Conservation (phyloP, 176 grass and related monocot genomes). For the Cenchrus americanus region DNA sequence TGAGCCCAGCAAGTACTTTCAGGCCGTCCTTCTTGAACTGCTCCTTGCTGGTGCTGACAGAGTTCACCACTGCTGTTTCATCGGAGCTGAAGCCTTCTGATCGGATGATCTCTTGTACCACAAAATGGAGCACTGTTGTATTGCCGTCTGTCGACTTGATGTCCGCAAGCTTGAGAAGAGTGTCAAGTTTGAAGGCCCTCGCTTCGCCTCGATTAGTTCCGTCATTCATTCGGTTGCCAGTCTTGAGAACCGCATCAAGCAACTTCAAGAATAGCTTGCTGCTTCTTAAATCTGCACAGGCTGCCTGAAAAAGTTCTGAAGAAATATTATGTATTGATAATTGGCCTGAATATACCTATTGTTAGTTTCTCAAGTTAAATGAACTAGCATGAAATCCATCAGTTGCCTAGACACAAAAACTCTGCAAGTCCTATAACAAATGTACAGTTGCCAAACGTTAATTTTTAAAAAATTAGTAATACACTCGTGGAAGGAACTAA, state of each 20-base stretch:
- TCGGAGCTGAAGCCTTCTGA: slow-evolving; percentile 54
- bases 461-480: slow-evolving; percentile 16
- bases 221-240: slow-evolving; percentile 65
- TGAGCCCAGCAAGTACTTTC: slow-evolving; percentile 58
- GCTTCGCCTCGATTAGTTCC: slow-evolving; percentile 57
- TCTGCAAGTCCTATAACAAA: slow-evolving; percentile 8
- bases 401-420: not conserved
- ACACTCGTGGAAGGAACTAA: not conserved
- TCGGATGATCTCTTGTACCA: slow-evolving; percentile 77
- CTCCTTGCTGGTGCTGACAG: slow-evolving; percentile 57
- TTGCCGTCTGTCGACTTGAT: slow-evolving; percentile 69
- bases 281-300: slow-evolving; percentile 76
- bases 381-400: not conserved
- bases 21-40: slow-evolving; percentile 70
- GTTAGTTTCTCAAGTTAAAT: not conserved
- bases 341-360: not conserved
- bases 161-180: slow-evolving; percentile 72
- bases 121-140: slow-evolving; percentile 73
- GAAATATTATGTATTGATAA: slow-evolving; percentile 59
- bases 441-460: not conserved
- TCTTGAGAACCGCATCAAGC: slow-evolving; percentile 66
- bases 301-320: slow-evolving; percentile 65
- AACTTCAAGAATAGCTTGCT: slow-evolving; percentile 76
- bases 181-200: slow-evolving; percentile 64
- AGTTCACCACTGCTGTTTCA: slow-evolving; percentile 23